Evolutionary conservation across 768 basidiomycete genomes (phyloP).

Genomic region (Dendrothele bispora): DNA sequence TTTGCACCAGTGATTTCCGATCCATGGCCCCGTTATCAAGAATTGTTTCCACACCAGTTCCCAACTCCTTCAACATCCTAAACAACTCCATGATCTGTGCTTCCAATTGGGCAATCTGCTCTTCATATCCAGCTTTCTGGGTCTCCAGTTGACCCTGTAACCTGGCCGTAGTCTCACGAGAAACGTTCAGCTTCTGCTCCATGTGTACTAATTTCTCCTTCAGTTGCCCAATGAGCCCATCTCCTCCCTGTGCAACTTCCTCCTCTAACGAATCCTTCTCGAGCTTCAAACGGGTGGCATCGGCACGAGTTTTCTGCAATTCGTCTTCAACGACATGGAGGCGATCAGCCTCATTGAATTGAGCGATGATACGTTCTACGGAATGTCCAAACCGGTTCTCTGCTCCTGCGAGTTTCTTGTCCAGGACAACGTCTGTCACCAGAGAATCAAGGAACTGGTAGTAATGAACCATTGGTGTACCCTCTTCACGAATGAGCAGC

Average conservation of each 20-base stretch:
- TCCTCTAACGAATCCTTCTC: conserved; percentile 85
- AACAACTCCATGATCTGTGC: conserved; percentile 92
- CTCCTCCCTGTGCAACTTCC: conserved; percentile 77
- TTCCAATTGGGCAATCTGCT: conserved; percentile 85
- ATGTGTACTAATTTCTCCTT: conserved; percentile 67
- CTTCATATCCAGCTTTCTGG: conserved; percentile 80
- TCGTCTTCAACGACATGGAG: conserved; percentile 80
- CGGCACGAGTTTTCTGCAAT: conserved; percentile 62
- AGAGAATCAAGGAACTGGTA: conserved; percentile 91
- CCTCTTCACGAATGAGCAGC: conserved; percentile 87
- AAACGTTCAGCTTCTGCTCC: conserved; percentile 77
- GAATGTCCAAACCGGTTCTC: conserved; percentile 86
- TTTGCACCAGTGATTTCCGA: conserved; percentile 76
- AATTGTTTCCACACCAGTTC: conserved; percentile 73
- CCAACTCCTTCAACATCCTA: conserved; percentile 87
- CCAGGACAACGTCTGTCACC: conserved; percentile 88
- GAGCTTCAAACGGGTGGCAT: conserved; percentile 63
- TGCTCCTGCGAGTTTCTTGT: conserved; percentile 83
- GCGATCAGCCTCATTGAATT: conserved; percentile 88
- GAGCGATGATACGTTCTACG: conserved; percentile 84
- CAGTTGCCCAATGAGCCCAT: conserved; percentile 81
- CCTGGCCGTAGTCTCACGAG: conserved; percentile 74
- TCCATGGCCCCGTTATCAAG: conserved; percentile 73
- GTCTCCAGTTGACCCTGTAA: conserved; percentile 76
- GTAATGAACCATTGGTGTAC: conserved; percentile 79